Conservation (phyloP, 208 protist species). For the Leishmania lainsoni region DNA sequence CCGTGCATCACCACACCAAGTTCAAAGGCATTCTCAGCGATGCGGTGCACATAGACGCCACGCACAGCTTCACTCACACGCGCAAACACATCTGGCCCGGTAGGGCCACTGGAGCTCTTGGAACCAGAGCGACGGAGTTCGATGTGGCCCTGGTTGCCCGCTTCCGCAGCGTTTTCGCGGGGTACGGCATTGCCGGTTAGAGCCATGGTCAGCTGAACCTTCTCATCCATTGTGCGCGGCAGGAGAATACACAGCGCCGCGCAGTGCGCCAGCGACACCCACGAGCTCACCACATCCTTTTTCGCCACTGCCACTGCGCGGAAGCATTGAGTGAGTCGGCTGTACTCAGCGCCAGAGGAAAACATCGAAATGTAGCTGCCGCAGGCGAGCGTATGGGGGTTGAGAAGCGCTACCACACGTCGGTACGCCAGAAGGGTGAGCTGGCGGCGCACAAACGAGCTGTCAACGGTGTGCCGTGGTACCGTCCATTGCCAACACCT, state of each 20-base stretch:
- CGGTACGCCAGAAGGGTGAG: constrained; percentile 8
- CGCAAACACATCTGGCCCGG: neutral
- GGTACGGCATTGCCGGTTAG: neutral
- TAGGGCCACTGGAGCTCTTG: neutral
- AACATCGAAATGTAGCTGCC: constrained; percentile 50
- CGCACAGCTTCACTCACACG: neutral
- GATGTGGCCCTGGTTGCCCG: neutral
- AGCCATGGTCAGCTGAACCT: neutral
- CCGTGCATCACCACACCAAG: constrained; percentile 55
- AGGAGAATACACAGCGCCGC: constrained; percentile 19
- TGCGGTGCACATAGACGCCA: constrained; percentile 53
- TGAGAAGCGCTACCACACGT: constrained; percentile 4
- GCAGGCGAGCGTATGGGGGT: constrained; percentile 14
- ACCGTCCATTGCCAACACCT: neutral
- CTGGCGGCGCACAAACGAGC: constrained; percentile 8
- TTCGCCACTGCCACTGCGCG: constrained; percentile 22
- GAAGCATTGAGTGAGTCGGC: constrained; percentile 45
- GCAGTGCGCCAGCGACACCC: constrained; percentile 30
- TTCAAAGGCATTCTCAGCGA: constrained; percentile 18
- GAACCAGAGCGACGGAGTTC: neutral
- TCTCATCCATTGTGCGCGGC: constrained; percentile 5
- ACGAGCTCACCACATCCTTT: constrained; percentile 22
- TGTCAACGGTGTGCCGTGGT: neutral
- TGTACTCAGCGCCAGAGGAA: constrained; percentile 43
- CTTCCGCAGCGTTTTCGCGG: neutral